Conservation (phyloP, 1,284 basidiomycete species). For the Cystobasidium sp. region DNA sequence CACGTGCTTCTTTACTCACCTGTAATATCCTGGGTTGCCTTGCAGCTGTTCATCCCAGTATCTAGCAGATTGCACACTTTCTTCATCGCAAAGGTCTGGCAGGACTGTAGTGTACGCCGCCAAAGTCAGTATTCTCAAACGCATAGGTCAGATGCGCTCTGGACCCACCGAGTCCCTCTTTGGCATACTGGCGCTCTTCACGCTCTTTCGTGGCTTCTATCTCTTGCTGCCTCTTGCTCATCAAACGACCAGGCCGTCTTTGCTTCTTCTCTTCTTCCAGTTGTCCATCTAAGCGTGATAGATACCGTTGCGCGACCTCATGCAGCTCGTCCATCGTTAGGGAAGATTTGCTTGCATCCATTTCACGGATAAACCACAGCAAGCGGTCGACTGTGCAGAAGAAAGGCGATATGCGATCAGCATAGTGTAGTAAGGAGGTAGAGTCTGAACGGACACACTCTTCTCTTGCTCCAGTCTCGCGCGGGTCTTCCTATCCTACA, state of each 20-base stretch:
- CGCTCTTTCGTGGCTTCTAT: constrained; percentile 27
- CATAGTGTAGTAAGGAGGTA: not conserved
- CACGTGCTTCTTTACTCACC: constrained; percentile 18
- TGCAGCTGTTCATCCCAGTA: constrained; percentile 31
- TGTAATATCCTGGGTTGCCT: constrained; percentile 38
- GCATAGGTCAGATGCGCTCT: no score
- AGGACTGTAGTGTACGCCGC: constrained; percentile 14
- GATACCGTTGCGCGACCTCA: constrained; percentile 18
- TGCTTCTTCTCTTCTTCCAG: constrained; percentile 24
- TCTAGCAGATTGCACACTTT: constrained; percentile 29
- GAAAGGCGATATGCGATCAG: not conserved
- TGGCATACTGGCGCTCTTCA: constrained; percentile 30
- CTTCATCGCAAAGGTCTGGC: constrained; percentile 20
- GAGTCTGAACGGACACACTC: not conserved
- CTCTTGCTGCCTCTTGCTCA: constrained; percentile 40
- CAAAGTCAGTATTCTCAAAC: no score
- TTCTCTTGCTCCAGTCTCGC: constrained; percentile 29
- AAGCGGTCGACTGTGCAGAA: constrained; percentile 19
- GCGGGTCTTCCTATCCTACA: constrained; percentile 38
- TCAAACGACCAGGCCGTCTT: constrained; percentile 28
- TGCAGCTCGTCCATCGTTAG: constrained; percentile 30
- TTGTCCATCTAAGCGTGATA: constrained; percentile 9
- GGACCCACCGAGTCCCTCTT: constrained; percentile 36
- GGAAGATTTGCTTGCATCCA: constrained; percentile 1
- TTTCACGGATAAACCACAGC: constrained; percentile 33